phyloP scores from a whole-genome alignment of 495 filamentous ascomycete genomes.

The Penicillium manginii region DNA sequence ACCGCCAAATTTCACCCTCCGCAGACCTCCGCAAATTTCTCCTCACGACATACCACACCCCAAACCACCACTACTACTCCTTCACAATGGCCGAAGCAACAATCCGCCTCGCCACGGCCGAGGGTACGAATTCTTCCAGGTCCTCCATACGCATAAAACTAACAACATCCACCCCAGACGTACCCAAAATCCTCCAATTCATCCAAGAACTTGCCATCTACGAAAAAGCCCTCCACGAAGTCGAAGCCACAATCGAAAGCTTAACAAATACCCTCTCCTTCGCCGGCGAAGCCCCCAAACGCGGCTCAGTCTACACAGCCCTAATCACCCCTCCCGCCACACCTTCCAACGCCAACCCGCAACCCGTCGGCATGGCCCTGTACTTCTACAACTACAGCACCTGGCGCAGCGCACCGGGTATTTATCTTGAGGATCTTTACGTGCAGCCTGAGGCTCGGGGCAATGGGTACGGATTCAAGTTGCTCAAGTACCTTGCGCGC shows the following conservation, averaged over 20 bases:
- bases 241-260: slow-evolving; percentile 75
- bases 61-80: background rate
- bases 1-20: background rate
- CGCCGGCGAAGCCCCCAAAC: slow-evolving; percentile 46
- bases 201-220: slow-evolving; percentile 90
- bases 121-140: slow-evolving; percentile 42
- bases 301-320: slow-evolving; percentile 48
- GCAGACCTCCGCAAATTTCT: slow-evolving; percentile 1
- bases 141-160: no score
- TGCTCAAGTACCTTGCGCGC: slow-evolving; percentile 80
- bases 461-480: slow-evolving; percentile 74
- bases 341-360: slow-evolving; percentile 24
- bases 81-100: slow-evolving; percentile 41
- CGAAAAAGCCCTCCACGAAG: slow-evolving; percentile 69
- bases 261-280: slow-evolving; percentile 82
- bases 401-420: slow-evolving; percentile 83
- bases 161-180: slow-evolving; percentile 58
- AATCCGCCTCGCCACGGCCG: slow-evolving; percentile 53
- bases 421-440: slow-evolving; percentile 94
- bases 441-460: slow-evolving; percentile 71
- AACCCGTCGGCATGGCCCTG: slow-evolving; percentile 62
- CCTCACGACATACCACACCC: background rate
- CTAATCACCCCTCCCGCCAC: slow-evolving; percentile 41
- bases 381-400: slow-evolving; percentile 81
- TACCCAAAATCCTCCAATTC: slow-evolving; percentile 76